phyloP scores from a whole-genome alignment of 2,329 filamentous ascomycete species.

The Fusarium oxysporum region DNA sequence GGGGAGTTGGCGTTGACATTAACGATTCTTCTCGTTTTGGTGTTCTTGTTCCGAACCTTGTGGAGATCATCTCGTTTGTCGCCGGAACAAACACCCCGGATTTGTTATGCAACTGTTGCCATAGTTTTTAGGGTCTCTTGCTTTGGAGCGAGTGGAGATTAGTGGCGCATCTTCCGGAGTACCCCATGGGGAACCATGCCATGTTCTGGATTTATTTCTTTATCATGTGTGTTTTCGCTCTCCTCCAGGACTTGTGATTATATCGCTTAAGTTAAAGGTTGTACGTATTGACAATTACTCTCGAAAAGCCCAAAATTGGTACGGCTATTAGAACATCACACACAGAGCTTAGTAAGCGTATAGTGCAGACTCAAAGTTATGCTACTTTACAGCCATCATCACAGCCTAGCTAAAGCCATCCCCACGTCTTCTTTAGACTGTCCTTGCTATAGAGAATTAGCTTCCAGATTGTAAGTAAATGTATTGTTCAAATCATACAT shows the following conservation, averaged over 20 bases:
- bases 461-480: too few relatives aligned
- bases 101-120: background rate
- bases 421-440: background rate
- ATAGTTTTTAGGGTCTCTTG: too few relatives aligned
- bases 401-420: background rate
- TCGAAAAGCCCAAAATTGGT: too few relatives aligned
- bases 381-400: background rate
- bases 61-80: accelerated
- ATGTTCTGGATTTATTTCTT: background rate
- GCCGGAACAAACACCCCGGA: background rate
- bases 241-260: background rate
- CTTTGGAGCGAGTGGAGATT: background rate
- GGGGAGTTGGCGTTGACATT: background rate
- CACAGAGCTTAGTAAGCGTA: background rate
- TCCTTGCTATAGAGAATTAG: background rate
- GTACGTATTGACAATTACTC: accelerated
- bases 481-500: background rate
- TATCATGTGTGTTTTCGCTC: background rate
- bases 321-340: background rate
- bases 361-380: background rate
- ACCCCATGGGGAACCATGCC: background rate
- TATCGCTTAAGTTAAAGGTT: background rate
- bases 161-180: background rate
- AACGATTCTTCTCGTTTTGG: background rate
- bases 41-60: background rate